A percentile compares a stretch with the other conserved stretches of the same genome.
Conservation (phyloP, 257 asterid genomes). For the Osmanthus fragrans region DNA sequence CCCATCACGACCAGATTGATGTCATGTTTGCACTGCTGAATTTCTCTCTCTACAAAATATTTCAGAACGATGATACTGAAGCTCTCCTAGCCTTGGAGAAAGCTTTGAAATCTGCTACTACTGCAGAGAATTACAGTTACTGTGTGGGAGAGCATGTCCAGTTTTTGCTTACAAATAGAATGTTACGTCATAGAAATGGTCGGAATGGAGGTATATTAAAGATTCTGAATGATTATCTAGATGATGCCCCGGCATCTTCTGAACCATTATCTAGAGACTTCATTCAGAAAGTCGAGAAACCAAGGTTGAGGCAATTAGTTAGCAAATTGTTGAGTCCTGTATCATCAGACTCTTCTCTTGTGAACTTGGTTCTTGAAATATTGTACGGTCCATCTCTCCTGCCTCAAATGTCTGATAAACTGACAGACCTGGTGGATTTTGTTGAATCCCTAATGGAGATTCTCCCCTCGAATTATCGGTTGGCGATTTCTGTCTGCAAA, state of each 20-base stretch:
- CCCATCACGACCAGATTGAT: conserved; percentile 27
- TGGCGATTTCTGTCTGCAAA: conserved; percentile 40
- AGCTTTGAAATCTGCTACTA: conserved; percentile 39
- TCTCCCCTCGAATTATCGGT: conserved; percentile 44
- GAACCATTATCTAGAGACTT: conserved; percentile 39
- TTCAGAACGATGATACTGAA: conserved; percentile 34
- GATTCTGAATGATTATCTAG: conserved; percentile 30
- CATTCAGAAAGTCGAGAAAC: conserved; percentile 38
- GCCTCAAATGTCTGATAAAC: conserved; percentile 27
- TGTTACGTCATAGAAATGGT: conserved; percentile 13
- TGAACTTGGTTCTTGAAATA: conserved; percentile 37
- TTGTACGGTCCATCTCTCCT: conserved; percentile 35
- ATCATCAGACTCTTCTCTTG: conserved; percentile 32
- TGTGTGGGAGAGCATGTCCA: conserved; percentile 44
- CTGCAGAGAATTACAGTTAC: conserved; percentile 34
- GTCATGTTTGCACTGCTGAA: conserved; percentile 44
- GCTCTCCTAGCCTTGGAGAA: conserved; percentile 36
- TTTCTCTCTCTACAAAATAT: conserved; percentile 36
- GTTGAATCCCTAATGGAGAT: conserved; percentile 45
- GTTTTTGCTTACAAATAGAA: conserved; percentile 24
- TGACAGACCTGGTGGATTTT: conserved; percentile 36
- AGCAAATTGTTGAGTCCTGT: conserved; percentile 37
- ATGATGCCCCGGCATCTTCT: conserved; percentile 34
- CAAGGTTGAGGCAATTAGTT: conserved; percentile 35
- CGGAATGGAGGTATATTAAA: conserved; percentile 7